Evolutionary conservation across 2,329 filamentous ascomycete species (phyloP).

Genomic region (Penicillium decumbens): DNA sequence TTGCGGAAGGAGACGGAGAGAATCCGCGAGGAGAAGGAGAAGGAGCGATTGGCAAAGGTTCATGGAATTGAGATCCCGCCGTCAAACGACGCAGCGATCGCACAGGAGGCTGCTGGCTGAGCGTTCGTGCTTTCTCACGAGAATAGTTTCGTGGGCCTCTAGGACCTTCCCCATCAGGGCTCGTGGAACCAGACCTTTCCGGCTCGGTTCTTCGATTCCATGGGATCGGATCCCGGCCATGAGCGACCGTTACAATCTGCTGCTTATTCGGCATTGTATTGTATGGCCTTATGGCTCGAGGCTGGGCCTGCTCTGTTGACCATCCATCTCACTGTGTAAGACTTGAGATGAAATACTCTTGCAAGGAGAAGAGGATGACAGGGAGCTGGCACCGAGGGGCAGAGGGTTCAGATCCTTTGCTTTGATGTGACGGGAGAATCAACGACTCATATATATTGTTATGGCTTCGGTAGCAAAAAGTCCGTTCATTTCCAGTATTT

Average conservation of each 20-base stretch:
- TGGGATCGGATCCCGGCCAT: conserved; percentile 23
- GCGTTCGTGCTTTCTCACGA: conserved; percentile 15
- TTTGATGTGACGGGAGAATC: conserved; percentile 24
- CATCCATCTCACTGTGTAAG: conserved; percentile 1
- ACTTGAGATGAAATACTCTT: background rate
- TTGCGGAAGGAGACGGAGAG: conserved; percentile 80
- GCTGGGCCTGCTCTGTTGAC: conserved; percentile 22
- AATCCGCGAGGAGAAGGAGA: conserved; percentile 68
- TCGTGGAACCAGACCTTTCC: conserved; percentile 5
- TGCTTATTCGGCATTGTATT: conserved; percentile 5
- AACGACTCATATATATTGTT: conserved; percentile 29
- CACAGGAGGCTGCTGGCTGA: conserved; percentile 30
- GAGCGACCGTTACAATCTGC: conserved; percentile 25
- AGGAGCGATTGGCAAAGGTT: conserved; percentile 55
- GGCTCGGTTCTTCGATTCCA: conserved; percentile 9
- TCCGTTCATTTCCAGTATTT: conserved; percentile 22
- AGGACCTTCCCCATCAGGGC: conserved; percentile 17
- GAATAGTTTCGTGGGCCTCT: conserved; percentile 27
- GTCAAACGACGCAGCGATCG: conserved; percentile 17
- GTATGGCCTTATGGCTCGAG: conserved; percentile 22
- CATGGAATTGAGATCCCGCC: conserved; percentile 15
- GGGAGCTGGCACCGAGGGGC: conserved; percentile 18
- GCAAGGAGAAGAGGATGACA: conserved; percentile 7
- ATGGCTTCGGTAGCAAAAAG: conserved; percentile 32
- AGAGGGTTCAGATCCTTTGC: conserved; percentile 26